Percentiles rank a stretch among this genome's conserved stretches.
These are phyloP conservation scores for Papilionanthe hybrid DNA, from an alignment of 116 monocot species.

Conservation along the genomic window DNA sequence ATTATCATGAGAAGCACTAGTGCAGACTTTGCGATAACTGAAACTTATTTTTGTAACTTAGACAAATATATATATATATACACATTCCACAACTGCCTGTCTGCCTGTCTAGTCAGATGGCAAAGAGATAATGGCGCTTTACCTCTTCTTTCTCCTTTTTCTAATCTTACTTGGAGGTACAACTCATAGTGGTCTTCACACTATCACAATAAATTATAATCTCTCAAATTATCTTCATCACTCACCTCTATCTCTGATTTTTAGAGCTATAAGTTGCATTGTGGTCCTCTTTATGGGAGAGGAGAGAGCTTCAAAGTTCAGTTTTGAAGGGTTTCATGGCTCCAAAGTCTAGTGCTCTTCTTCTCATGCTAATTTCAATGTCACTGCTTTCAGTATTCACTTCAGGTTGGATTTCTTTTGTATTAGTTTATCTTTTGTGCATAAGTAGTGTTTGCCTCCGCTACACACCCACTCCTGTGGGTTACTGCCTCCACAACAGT, in stretches of 20 bases:
- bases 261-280: not conserved
- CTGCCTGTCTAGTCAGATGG: too few relatives aligned
- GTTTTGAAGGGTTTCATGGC: not conserved
- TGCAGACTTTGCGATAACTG: too few relatives aligned
- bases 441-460: not conserved
- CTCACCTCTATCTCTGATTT: not conserved
- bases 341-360: not conserved
- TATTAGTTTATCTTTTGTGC: not conserved
- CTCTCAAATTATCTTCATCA: not conserved
- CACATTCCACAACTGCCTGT: too few relatives aligned
- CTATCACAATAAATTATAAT: not conserved
- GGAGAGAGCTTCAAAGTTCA: not conserved
- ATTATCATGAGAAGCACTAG: too few relatives aligned
- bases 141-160: not conserved
- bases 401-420: not conserved
- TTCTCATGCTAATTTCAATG: not conserved
- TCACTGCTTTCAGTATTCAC: not conserved
- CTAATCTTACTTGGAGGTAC: not conserved
- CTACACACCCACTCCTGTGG: too few relatives aligned
- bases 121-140: too few relatives aligned
- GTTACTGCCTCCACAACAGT: too few relatives aligned
- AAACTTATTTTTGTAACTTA: too few relatives aligned
- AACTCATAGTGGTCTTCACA: slow-evolving; percentile 2
- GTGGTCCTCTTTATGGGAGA: not conserved
- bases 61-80: too few relatives aligned